phyloP scores from a whole-genome alignment of 2,329 filamentous ascomycete species.

The Rosellinia necatrix region DNA sequence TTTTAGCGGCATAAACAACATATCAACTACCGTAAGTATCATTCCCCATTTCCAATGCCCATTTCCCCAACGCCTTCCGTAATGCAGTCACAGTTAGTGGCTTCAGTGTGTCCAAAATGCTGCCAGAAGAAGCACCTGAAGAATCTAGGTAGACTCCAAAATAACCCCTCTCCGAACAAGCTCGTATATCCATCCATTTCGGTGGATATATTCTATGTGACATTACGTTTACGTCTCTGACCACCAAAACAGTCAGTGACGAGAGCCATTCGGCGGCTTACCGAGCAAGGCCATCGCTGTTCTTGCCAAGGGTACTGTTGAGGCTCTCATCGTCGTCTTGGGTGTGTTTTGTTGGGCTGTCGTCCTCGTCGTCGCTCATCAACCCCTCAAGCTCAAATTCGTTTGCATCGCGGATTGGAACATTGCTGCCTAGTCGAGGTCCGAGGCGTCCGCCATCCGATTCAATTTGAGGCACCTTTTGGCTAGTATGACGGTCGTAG shows the following conservation, averaged over 20 bases:
- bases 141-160: not conserved
- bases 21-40: not conserved
- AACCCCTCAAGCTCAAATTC: slow-evolving; percentile 93
- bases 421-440: slow-evolving; percentile 41
- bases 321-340: slow-evolving; percentile 43
- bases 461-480: slow-evolving; percentile 43
- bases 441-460: slow-evolving; percentile 45
- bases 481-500: slow-evolving; percentile 68
- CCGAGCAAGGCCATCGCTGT: slow-evolving; percentile 45
- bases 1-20: not conserved
- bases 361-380: slow-evolving; percentile 84
- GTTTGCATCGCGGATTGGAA: slow-evolving; percentile 72
- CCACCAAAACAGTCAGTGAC: not conserved
- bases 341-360: slow-evolving; percentile 48
- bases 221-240: not conserved
- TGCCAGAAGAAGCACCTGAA: not conserved
- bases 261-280: slow-evolving; percentile 11
- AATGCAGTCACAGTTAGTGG: slow-evolving; percentile 6
- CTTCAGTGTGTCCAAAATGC: not conserved
- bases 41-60: slow-evolving; percentile 1
- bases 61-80: slow-evolving; percentile 13
- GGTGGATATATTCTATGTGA: not conserved
- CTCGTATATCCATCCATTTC: not conserved
- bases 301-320: slow-evolving; percentile 54
- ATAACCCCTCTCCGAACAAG: too few relatives aligned